A percentile compares a stretch with the other conserved stretches of the same genome.
phyloP scores from a whole-genome alignment of 495 filamentous ascomycete species.

The Tuber umbilicatum region DNA sequence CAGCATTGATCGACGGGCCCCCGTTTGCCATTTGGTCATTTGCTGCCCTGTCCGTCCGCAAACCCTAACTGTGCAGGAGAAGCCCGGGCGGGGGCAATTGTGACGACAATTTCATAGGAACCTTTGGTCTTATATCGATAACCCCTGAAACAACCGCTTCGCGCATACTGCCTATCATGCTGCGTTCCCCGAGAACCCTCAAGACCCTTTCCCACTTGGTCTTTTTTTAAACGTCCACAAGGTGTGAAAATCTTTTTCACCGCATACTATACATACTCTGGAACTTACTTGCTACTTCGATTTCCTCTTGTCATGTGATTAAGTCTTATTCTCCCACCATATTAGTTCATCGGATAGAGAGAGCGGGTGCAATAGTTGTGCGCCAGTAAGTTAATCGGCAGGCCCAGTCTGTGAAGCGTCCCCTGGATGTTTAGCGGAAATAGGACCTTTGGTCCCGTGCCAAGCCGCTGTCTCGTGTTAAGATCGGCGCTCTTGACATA shows the following conservation, averaged over 20 bases:
- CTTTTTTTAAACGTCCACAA: neutral
- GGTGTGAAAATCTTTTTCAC: too few relatives aligned
- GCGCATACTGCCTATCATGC: neutral
- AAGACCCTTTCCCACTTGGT: neutral
- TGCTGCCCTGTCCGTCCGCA: neutral
- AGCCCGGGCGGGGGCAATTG: neutral
- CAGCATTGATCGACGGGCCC: neutral
- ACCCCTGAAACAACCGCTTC: neutral
- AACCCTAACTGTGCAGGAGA: neutral
- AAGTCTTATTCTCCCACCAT: neutral
- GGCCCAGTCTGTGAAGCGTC: neutral
- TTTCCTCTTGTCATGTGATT: neutral
- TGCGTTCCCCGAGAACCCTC: neutral
- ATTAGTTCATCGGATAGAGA: neutral
- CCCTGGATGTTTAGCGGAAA: neutral
- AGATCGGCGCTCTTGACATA: neutral
- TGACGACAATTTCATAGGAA: neutral
- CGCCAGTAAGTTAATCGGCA: neutral
- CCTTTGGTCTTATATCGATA: neutral
- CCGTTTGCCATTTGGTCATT: too few relatives aligned
- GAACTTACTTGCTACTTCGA: neutral
- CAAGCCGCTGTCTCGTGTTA: neutral
- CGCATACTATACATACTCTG: neutral
- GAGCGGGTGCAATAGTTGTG: too few relatives aligned
- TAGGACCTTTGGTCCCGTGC: neutral